These are phyloP conservation scores for Yamadazyma laniorum DNA, from an alignment of 805 yeast genomes.

Conservation along the genomic window DNA sequence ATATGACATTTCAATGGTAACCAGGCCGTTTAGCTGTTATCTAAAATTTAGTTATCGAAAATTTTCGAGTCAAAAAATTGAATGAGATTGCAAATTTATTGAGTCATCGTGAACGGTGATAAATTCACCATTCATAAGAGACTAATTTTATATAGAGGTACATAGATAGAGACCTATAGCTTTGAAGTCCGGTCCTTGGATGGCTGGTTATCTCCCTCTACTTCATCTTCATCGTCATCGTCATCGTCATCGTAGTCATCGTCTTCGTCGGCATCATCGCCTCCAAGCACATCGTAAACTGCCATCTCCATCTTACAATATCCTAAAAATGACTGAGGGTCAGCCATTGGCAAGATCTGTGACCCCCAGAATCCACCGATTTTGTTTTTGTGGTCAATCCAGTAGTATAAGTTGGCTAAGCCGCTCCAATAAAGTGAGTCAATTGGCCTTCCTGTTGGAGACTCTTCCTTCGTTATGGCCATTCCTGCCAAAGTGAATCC, in stretches of 20 bases:
- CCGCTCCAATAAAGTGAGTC: constrained; percentile 42
- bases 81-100: neutral
- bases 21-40: neutral
- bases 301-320: constrained; percentile 24
- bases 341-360: constrained; percentile 36
- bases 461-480: constrained; percentile 23
- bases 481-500: constrained; percentile 38
- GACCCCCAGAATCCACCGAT: constrained; percentile 41
- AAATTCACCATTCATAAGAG: neutral
- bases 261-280: constrained; percentile 14
- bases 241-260: constrained; percentile 15
- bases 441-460: constrained; percentile 35
- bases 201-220: too few species aligned
- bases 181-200: too few species aligned
- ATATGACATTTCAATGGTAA: constrained; percentile 27
- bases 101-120: constrained; percentile 6
- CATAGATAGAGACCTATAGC: too few species aligned
- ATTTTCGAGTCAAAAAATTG: neutral
- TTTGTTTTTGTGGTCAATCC: constrained; percentile 38
- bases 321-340: constrained; percentile 19
- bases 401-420: constrained; percentile 36
- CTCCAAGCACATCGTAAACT: constrained; percentile 23
- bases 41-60: neutral
- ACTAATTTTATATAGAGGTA: too few species aligned
- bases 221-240: constrained; percentile 8